Evolutionary conservation across 2,329 filamentous ascomycete genomes (phyloP), one percentile per base, ranked within the genome.

Genomic region (Ascochyta lentis): DNA sequence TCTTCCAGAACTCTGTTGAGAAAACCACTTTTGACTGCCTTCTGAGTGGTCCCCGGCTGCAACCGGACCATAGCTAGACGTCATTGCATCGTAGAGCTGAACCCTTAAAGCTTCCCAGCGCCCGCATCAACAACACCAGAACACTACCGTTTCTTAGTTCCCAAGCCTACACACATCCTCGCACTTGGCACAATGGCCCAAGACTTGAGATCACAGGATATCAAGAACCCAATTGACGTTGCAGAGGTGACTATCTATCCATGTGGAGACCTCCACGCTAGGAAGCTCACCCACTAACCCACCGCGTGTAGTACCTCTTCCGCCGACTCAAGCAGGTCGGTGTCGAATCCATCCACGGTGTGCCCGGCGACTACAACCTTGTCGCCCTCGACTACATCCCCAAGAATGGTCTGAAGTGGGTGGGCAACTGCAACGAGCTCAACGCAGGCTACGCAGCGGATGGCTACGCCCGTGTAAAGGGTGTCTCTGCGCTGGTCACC

Each of bases 401-500:
- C 23, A 82, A 83, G 52, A 76, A 74, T 44, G 83, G 79, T 13
- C 73, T 87, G 22, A 71, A 79, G 41, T 87, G 84, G 84, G 82
- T 86, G 4, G 85, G 85, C 59, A 87, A 86, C 66, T 82, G 79
- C 70, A 87, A 87, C 70, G 84, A 87, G 70, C 78, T 87, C 49
- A 85, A 86, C 69, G 83, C 73, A 71, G 79, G 78, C 38, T 81
- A 81, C 61, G 78, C 78, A 5, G 77, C 79, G 42, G 78, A 80
- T 61, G 77, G 77, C 39, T 81, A 81, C 61, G 79, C 78, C 26
- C 67, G 79, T 23, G 70, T 80, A 52, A 79, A 79, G 53, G 79
- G 79, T 60, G 70, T 79, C 24, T 71, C 75, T 22, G 78, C 79
- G n/a, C 64, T 81, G 9, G 69, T 80, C 49, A 81, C 79, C 3